These are phyloP conservation scores for Phytophthora sojae DNA, from an alignment of 352 stramenopile genomes.

Conservation along the genomic window DNA sequence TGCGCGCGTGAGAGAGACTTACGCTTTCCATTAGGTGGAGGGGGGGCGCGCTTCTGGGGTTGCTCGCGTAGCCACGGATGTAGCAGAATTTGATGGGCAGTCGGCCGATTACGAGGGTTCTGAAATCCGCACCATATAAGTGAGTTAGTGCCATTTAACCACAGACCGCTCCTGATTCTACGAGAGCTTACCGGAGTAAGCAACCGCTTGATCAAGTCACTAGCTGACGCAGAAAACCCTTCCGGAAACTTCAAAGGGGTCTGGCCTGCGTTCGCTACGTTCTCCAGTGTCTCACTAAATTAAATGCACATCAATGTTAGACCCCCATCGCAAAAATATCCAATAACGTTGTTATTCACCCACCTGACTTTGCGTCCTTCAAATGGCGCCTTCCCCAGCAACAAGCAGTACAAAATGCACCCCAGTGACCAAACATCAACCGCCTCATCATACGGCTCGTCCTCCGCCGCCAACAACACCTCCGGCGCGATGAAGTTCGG, in stretches of 20 bases:
- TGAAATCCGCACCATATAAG: constrained; percentile 20
- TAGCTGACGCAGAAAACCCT: constrained; percentile 61
- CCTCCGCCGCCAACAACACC: constrained; percentile 37
- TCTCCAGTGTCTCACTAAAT: constrained; percentile 68
- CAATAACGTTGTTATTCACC: not conserved
- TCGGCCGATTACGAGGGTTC: constrained; percentile 52
- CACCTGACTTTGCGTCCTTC: constrained; percentile 80
- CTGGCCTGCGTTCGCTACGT: constrained; percentile 63
- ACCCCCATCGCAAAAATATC: not conserved
- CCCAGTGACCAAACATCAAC: constrained; percentile 87
- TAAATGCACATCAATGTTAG: constrained; percentile 11
- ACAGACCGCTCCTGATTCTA: not conserved
- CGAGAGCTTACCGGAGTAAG: constrained; percentile 49
- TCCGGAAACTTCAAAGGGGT: constrained; percentile 55
- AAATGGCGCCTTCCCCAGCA: constrained; percentile 74
- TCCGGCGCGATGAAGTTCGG: constrained; percentile 88
- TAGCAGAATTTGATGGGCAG: constrained; percentile 57
- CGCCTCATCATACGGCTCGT: constrained; percentile 60
- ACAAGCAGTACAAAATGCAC: constrained; percentile 79
- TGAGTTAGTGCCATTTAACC: not conserved
- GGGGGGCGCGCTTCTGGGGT: constrained; percentile 18
- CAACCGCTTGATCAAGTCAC: constrained; percentile 71
- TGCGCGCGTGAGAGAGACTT: constrained; percentile 16
- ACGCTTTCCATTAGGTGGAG: constrained; percentile 17
- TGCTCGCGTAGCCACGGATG: constrained; percentile 64